Evolutionary conservation across 805 yeast species (phyloP).

Genomic region (Kluyveromyces aestuarii): DNA sequence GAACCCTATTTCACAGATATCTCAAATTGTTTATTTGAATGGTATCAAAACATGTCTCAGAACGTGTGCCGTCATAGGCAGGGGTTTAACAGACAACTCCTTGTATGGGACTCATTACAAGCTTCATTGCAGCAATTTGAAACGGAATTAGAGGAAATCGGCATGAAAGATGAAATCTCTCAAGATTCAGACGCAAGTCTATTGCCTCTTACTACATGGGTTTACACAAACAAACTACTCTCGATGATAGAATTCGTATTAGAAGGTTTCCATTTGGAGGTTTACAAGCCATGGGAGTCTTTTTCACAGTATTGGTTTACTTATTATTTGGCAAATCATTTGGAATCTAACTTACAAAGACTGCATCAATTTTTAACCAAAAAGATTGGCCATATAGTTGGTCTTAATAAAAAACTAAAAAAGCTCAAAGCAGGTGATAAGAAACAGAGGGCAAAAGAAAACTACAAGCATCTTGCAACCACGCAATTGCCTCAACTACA

Average conservation of each 20-base stretch:
- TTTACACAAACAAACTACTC: slow-evolving; percentile 54
- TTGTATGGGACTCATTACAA: slow-evolving; percentile 73
- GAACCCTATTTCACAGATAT: slow-evolving; percentile 33
- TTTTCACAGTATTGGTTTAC: slow-evolving; percentile 62
- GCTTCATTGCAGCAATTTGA: slow-evolving; percentile 65
- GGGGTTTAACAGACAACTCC: slow-evolving; percentile 45
- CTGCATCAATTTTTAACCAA: slow-evolving; percentile 24
- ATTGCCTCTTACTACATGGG: slow-evolving; percentile 63
- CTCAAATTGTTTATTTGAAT: slow-evolving; percentile 37
- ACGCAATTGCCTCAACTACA: slow-evolving; percentile 31
- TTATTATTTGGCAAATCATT: slow-evolving; percentile 42
- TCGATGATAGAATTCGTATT: slow-evolving; percentile 66
- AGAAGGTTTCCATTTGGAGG: slow-evolving; percentile 65
- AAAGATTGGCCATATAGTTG: slow-evolving; percentile 28
- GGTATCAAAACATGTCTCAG: slow-evolving; percentile 39
- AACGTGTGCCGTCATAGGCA: slow-evolving; percentile 83
- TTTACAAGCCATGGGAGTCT: slow-evolving; percentile 65
- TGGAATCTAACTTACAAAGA: slow-evolving; percentile 33
- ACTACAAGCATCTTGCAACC: slow-evolving; percentile 27
- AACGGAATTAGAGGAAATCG: slow-evolving; percentile 30
- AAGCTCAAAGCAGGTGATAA: slow-evolving; percentile 44
- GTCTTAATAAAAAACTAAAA: slow-evolving; percentile 33
- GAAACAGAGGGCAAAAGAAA: slow-evolving; percentile 32
- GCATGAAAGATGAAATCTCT: slow-evolving; percentile 24
- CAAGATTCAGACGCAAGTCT: slow-evolving; percentile 28